A percentile compares a stretch with the other conserved stretches of the same genome.
Conservation (phyloP, 441 rosid species). For the Mallotus japonicus region DNA sequence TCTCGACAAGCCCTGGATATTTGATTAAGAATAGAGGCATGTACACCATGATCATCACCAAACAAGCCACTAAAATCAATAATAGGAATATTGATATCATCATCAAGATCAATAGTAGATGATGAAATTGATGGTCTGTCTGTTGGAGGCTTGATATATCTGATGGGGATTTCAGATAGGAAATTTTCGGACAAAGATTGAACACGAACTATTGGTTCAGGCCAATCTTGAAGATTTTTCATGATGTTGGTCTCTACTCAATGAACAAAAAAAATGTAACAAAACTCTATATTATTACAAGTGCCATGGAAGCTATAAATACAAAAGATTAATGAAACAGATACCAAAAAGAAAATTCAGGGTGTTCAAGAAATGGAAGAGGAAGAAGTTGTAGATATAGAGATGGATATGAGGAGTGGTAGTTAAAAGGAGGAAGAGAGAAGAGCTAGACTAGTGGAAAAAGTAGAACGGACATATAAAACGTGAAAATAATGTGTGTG, state of each 20-base stretch:
- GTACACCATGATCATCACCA: constrained; percentile 20
- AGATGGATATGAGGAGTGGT: constrained; percentile 7
- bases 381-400: background rate
- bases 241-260: background rate
- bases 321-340: background rate
- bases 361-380: background rate
- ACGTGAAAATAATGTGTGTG: constrained; percentile 39
- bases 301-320: background rate
- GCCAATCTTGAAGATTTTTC: constrained; percentile 50
- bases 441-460: background rate
- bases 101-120: background rate
- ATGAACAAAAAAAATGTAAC: background rate
- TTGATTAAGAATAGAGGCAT: constrained; percentile 18
- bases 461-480: constrained; percentile 22
- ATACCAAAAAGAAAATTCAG: background rate
- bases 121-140: constrained; percentile 40
- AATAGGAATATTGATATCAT: constrained; percentile 55
- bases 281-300: background rate
- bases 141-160: constrained; percentile 56
- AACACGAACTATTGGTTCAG: constrained; percentile 83
- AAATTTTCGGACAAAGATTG: constrained; percentile 67
- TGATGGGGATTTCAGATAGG: constrained; percentile 44
- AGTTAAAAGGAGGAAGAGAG: constrained; percentile 20
- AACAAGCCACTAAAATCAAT: constrained; percentile 54
- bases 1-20: constrained; percentile 55